Evolutionary conservation across 495 filamentous ascomycete species (phyloP).

Genomic region (Talaromyces borbonicus): DNA sequence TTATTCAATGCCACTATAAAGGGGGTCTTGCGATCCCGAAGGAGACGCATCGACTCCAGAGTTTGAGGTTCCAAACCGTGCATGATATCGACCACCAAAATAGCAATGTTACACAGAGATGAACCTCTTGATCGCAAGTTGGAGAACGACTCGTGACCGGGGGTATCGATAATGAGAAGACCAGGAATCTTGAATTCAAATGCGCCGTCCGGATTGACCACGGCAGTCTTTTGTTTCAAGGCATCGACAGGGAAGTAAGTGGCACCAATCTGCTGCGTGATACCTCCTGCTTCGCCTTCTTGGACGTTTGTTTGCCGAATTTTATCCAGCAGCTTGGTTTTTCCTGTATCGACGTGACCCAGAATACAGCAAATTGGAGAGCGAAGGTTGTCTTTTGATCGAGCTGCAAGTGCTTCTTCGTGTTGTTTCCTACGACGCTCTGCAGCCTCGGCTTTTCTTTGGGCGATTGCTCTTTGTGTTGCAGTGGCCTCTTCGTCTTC

Average conservation of each 20-base stretch:
- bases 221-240: slow-evolving; percentile 78
- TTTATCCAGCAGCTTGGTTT: slow-evolving; percentile 98
- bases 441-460: slow-evolving; percentile 81
- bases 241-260: slow-evolving; percentile 98
- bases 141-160: slow-evolving; percentile 99
- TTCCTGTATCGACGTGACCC: slow-evolving; percentile 99
- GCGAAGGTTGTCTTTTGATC: slow-evolving; percentile 87
- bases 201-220: slow-evolving; percentile 79
- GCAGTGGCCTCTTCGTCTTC: slow-evolving; percentile 67
- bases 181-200: slow-evolving; percentile 99
- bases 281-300: slow-evolving; percentile 98
- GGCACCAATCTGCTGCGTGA: slow-evolving; percentile 99
- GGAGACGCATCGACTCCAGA: slow-evolving; percentile 88
- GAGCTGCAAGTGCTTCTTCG: slow-evolving; percentile 82
- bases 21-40: slow-evolving; percentile 88
- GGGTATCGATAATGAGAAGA: slow-evolving; percentile 95
- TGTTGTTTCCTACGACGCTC: slow-evolving; percentile 80
- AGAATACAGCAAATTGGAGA: slow-evolving; percentile 99
- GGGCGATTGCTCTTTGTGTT: slow-evolving; percentile 54
- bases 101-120: slow-evolving; percentile 98
- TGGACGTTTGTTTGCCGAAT: slow-evolving; percentile 98
- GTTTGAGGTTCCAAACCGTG: slow-evolving; percentile 98
- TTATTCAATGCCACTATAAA: slow-evolving; percentile 99
- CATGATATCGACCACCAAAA: slow-evolving; percentile 99
- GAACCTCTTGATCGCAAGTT: slow-evolving; percentile 94